Conservation (phyloP, 2,329 filamentous ascomycete species). For the Fonsecaea monophora region DNA sequence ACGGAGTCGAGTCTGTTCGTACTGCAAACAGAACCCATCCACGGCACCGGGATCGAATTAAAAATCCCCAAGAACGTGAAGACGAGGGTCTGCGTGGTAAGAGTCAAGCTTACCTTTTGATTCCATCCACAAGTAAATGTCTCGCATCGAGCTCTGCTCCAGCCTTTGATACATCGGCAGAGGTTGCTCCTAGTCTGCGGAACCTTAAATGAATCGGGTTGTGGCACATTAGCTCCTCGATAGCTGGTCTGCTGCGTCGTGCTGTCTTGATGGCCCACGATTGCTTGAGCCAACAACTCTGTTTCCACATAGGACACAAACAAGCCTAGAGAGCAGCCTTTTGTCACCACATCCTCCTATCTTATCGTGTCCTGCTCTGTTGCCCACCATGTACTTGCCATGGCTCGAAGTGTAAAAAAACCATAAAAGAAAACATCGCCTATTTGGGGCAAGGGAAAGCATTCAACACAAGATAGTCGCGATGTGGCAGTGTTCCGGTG, state of each 20-base stretch:
- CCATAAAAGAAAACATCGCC: slow-evolving; percentile 2
- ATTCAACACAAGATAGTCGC: slow-evolving; percentile 10
- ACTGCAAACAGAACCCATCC: slow-evolving; percentile 32
- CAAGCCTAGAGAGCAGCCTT: slow-evolving; percentile 14
- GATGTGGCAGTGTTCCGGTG: slow-evolving; percentile 19
- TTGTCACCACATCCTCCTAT: slow-evolving; percentile 14
- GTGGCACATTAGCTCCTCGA: slow-evolving; percentile 25
- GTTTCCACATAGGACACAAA: slow-evolving; percentile 23
- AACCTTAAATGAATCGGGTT: slow-evolving; percentile 21
- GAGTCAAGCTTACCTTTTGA: slow-evolving; percentile 12
- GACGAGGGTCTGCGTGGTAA: slow-evolving; percentile 8
- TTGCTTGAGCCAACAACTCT: slow-evolving; percentile 17
- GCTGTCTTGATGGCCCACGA: not conserved
- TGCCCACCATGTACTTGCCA: not conserved
- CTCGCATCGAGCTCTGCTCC: not conserved
- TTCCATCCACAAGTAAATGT: not conserved
- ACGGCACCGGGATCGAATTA: slow-evolving; percentile 22
- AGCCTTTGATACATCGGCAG: slow-evolving; percentile 12
- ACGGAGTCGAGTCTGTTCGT: slow-evolving; percentile 26
- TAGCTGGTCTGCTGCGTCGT: slow-evolving; percentile 9
- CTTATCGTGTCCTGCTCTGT: slow-evolving; percentile 10
- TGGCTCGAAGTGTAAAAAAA: not conserved
- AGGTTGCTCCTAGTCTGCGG: slow-evolving; percentile 23
- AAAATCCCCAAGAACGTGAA: slow-evolving; percentile 2
- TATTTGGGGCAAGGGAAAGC: slow-evolving; percentile 17